phyloP scores from a whole-genome alignment of 2,329 filamentous ascomycete genomes.

The Neofusicoccum parvum region DNA sequence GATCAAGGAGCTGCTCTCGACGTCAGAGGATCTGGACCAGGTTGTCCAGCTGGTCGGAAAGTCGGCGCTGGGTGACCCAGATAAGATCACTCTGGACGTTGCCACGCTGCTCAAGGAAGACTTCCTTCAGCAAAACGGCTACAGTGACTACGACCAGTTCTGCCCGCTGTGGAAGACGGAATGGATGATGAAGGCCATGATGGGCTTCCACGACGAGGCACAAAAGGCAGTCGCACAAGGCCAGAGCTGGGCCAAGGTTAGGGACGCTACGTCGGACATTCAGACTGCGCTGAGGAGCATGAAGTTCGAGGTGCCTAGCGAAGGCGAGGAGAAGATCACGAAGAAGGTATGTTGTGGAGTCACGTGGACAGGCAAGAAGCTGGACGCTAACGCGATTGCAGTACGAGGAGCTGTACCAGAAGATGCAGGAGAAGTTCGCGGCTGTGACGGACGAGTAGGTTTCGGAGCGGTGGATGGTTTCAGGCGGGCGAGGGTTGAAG shows the following conservation, averaged over 20 bases:
- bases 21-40: conserved; percentile 96
- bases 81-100: conserved; percentile 98
- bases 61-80: conserved; percentile 89
- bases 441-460: conserved; percentile 88
- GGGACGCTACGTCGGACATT: conserved; percentile 85
- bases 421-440: conserved; percentile 97
- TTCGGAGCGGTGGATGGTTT: background rate
- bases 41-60: conserved; percentile 98
- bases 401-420: conserved; percentile 90
- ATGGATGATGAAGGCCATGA: conserved; percentile 99
- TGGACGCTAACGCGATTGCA: conserved; percentile 51
- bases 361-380: background rate
- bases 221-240: conserved; percentile 94
- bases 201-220: conserved; percentile 95
- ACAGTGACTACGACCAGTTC: conserved; percentile 99
- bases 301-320: conserved; percentile 93
- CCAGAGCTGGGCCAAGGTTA: conserved; percentile 88
- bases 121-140: conserved; percentile 98
- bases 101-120: conserved; percentile 94
- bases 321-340: conserved; percentile 76
- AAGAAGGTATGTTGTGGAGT: conserved; percentile 69
- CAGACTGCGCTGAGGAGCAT: conserved; percentile 83
- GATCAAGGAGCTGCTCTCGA: conserved; percentile 89
- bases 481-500: background rate
- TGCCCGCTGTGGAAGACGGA: conserved; percentile 99